Evolutionary conservation across 495 filamentous ascomycete genomes (phyloP), one percentile per base, ranked within the genome.

Genomic region (Aspergillus cristatus): DNA sequence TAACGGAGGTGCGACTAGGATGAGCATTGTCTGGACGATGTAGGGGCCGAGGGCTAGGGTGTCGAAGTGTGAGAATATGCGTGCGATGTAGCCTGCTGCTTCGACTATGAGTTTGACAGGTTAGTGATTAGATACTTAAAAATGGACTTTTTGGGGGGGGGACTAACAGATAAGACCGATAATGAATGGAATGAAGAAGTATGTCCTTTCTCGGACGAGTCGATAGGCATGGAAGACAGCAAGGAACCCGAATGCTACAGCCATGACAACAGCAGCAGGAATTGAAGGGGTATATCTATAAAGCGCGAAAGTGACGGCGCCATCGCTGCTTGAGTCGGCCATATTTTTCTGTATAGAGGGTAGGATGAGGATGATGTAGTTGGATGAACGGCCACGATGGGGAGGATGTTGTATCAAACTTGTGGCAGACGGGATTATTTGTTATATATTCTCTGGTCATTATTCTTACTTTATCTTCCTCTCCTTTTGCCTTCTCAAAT

Each of bases 211-310:
- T 30, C 16, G 34, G n/a, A 41, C 15, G 13, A 54, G 35, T 13
- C 35, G 42, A 28, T 40, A 55, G 12, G 45, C 8, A 41, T 81
- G 77, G 1, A 56, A 38, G 13, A 62, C 15, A 8, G 69, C 42
- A 2, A 63, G 46, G 30, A 66, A 20, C 13, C 53, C 40, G 42
- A 81, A 81, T 2, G 76, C 46, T 6, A 50, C 52, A 3, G 64
- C 45, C 37, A 75, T 78, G 6, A 75, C 47, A 1, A 60, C 39
- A 2, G 69, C 75, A 1, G 67, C 68, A 2, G 52, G 55, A 16
- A 75, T 38, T 3, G 63, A 72, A 2, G 76, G 78, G 11, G 40
- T 48, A 25, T 54, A 54, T 1, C 45, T 44, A 35, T 51, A 54
- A 6, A 54, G 39, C 7, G 37, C 41, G 26, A 38, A 54, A 18